These are phyloP conservation scores for Coemansia javaensis DNA, from an alignment of 192 early-diverging fungal genomes.

Conservation along the genomic window DNA sequence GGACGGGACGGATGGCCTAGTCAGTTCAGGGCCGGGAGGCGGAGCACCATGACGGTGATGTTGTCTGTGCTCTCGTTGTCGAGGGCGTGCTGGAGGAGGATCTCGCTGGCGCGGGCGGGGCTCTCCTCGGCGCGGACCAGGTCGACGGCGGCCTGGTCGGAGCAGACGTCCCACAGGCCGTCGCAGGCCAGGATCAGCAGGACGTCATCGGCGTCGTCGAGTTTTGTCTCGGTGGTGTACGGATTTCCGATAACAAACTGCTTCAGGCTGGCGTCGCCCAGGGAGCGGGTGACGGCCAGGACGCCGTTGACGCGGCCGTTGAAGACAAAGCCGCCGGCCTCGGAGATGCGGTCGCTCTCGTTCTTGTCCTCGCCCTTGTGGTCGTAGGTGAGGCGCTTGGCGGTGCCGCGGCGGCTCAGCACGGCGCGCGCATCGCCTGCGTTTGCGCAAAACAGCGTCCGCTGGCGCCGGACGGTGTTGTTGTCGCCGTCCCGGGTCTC, in stretches of 20 bases:
- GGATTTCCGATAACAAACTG: conserved; percentile 93
- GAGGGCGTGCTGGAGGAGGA: conserved; percentile 80
- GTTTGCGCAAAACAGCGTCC: conserved; percentile 85
- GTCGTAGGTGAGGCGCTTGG: conserved; percentile 90
- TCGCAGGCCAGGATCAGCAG: conserved; percentile 96
- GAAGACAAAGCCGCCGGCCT: conserved; percentile 94
- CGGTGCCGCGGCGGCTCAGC: conserved; percentile 75
- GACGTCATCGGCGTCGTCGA: conserved; percentile 61
- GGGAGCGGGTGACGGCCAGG: conserved; percentile 90
- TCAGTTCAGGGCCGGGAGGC: conserved; percentile 38
- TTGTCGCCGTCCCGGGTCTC: conserved; percentile 9
- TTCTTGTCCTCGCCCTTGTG: conserved; percentile 92
- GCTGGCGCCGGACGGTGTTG: conserved; percentile 7
- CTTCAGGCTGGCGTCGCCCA: conserved; percentile 96
- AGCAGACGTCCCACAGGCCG: conserved; percentile 97
- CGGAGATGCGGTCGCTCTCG: conserved; percentile 87
- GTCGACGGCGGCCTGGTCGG: conserved; percentile 89
- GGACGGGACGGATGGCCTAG: too few relatives aligned
- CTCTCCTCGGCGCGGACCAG: conserved; percentile 70
- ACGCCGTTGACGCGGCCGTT: conserved; percentile 97
- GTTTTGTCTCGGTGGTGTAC: conserved; percentile 87
- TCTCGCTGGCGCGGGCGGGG: conserved; percentile 73
- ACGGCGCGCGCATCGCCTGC: conserved; percentile 97
- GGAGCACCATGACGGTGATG: conserved; percentile 83
- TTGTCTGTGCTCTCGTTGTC: conserved; percentile 94